Base-by-base conservation (phyloP, 441 rosid species). In the Pelargonium fulgidum region DNA sequence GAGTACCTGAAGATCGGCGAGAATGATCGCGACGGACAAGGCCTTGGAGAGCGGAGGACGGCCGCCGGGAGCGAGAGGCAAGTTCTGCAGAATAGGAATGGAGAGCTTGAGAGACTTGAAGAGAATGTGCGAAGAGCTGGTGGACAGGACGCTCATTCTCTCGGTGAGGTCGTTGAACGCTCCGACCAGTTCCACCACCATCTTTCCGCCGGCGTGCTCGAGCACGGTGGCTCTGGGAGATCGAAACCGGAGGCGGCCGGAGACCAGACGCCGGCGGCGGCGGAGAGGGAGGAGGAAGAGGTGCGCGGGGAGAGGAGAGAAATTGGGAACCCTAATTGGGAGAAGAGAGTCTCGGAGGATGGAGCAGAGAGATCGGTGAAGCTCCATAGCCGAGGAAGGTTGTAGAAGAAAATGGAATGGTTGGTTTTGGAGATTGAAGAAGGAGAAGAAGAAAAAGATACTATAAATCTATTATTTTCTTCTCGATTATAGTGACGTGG, bases 151-250 rank as follows among this genome's bases (percentile, higher is more conserved):
- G 66, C 85, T 87, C 89, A 92, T 94, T 73, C 93, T 85, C 81
- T 89, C 93, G 17, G 97, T 89, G 1, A 92, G 84, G 82, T 87
- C 85, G 62, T 90, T 94, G 81, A 94, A 94, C 9, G 96, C 92
- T 61, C 97, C 97, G 7, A 92, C 97, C n/a, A 94, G 88, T 88
- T 94, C 89, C 75, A 92, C 94, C 80, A 94, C 98, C 97, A 89
- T 89, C 90, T 86, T 90, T 45, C 96, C 99, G 39, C 96, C 92
- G 1, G 84, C 85, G 56, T 85, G 90, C 71, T 85, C 94, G 82
- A 83, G 78, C 45, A 82, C 83, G 68, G 64, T 52, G 4, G 70
- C 64, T 7, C 45, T 42, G 24, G 62, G 62, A 17, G 58, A 52
- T 14, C 14, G 58, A 12, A 52, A 7, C 58, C 58, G n/a, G 58